phyloP scores from a whole-genome alignment of 2,329 filamentous ascomycete species.

The Talaromyces sp. region DNA sequence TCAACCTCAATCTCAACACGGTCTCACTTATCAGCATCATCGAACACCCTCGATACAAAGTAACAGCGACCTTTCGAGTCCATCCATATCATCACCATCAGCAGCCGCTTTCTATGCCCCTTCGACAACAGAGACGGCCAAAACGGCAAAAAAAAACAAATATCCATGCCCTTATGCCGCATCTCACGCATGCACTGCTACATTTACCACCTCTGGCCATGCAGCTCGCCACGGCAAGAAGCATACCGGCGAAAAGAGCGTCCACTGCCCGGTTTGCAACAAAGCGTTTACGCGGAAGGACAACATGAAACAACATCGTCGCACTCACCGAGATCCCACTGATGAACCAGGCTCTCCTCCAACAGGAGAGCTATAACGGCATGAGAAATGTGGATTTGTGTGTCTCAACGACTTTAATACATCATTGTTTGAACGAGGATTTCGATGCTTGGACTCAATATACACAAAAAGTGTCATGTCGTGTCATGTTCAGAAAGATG shows the following conservation, averaged over 20 bases:
- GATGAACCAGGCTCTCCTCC: conserved; percentile 28
- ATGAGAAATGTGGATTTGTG: too few relatives aligned
- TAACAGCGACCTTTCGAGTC: conserved; percentile 17
- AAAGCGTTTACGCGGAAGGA: conserved; percentile 68
- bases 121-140: conserved; percentile 28
- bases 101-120: conserved; percentile 17
- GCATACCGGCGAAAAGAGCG: conserved; percentile 67
- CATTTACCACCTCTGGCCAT: conserved; percentile 66
- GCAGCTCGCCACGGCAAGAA: conserved; percentile 68
- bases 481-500: neutral
- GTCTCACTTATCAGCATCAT: conserved; percentile 6
- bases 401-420: neutral
- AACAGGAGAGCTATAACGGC: conserved; percentile 1
- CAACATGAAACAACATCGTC: conserved; percentile 68
- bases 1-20: conserved; percentile 3
- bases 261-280: conserved; percentile 66
- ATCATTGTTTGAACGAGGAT: neutral
- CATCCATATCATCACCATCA: conserved; percentile 15
- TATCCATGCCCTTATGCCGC: conserved; percentile 65
- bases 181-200: conserved; percentile 59
- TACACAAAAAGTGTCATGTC: conserved; percentile 1
- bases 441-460: neutral
- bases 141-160: conserved; percentile 57
- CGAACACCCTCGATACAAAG: conserved; percentile 19
- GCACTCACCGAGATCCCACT: conserved; percentile 53